Evolutionary conservation across 2,329 filamentous ascomycete genomes (phyloP), one percentile per base, ranked within the genome.

Genomic region (Ceratocystis variospora): DNA sequence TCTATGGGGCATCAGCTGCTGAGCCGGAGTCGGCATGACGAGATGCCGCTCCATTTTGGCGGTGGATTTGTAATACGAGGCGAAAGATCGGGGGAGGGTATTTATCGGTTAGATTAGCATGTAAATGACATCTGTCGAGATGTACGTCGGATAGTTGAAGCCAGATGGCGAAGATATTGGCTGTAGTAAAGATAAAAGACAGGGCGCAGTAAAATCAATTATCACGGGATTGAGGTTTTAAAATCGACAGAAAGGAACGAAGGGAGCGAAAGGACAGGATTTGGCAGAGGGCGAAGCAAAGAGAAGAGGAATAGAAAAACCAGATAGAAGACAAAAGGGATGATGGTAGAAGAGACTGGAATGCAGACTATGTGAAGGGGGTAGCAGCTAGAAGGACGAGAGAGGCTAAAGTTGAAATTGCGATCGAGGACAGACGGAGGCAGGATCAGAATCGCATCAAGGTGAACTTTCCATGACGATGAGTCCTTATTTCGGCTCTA

Each of bases 11-110:
- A 66, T 71, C 67, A 72, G 69, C 65, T 78, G 74, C 63, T 75
- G 74, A 67, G 73, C 75, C 66, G 71, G 72, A 46, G 74, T 73
- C 70, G 73, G 74, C 65, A 74, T 72, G 59, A 73, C 70, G 68
- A 62, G 37, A 71, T 67, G 66, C 22, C 66, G 63, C 33, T 68
- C 66, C 66, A 68, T 68, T 45, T 15, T 62, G 33, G 63, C 31
- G 62, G 33, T 22, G 5, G 15, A 19, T 15, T 3, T 22, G 5
- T 5, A n/a, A 8, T 4, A 15, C 17, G 19, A 19, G 55, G 33
- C 44, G 17, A 25, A 48, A 63, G 19, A 63, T 50, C 19, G 12
- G 55, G 50, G 28, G 31, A 33, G 12, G 12, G 25, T 55, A 25
- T 22, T 25, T 22, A 10, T 53, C 50, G 50, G 25, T 19, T 31